These are phyloP conservation scores for Dioscorea cayenensis DNA, from an alignment of 116 monocot genomes.

Conservation along the genomic window DNA sequence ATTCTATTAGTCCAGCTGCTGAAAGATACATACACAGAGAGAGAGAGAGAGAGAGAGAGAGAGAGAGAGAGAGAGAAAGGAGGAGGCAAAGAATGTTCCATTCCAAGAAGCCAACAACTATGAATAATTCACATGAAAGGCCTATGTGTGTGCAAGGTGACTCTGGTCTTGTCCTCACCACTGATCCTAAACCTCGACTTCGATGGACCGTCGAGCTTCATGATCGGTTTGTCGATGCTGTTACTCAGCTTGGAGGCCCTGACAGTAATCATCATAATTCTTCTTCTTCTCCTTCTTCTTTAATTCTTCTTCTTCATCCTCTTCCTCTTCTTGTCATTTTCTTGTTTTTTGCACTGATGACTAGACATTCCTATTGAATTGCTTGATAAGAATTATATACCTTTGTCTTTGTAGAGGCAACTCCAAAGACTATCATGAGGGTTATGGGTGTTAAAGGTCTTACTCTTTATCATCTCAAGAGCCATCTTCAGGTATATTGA, in stretches of 20 bases:
- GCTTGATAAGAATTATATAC: neutral
- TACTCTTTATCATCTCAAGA: conserved; percentile 95
- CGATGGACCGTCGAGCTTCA: conserved; percentile 94
- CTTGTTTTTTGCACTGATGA: neutral
- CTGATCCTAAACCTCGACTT: conserved; percentile 82
- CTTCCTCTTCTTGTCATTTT: neutral
- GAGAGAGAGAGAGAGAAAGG: neutral
- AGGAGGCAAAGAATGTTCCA: conserved; percentile 43
- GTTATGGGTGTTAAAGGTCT: conserved; percentile 98
- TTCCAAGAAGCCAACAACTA: conserved; percentile 44
- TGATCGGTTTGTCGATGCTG: conserved; percentile 80
- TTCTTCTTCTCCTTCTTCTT: neutral
- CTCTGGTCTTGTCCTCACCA: conserved; percentile 89
- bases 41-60: conserved; percentile 2
- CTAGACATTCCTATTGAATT: neutral
- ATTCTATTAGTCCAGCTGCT: conserved; percentile 7
- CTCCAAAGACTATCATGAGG: conserved; percentile 98
- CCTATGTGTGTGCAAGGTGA: conserved; percentile 67
- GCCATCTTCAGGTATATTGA: conserved; percentile 73
- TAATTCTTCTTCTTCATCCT: neutral
- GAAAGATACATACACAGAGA: conserved; percentile 6
- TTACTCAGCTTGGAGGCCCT: conserved; percentile 82
- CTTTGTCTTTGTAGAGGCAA: conserved; percentile 66
- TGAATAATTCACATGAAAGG: conserved; percentile 59
- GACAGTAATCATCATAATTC: conserved; percentile 37